These are phyloP conservation scores for Aspergillus brasiliensis DNA, from an alignment of 2,329 filamentous ascomycete genomes.

Conservation along the genomic window DNA sequence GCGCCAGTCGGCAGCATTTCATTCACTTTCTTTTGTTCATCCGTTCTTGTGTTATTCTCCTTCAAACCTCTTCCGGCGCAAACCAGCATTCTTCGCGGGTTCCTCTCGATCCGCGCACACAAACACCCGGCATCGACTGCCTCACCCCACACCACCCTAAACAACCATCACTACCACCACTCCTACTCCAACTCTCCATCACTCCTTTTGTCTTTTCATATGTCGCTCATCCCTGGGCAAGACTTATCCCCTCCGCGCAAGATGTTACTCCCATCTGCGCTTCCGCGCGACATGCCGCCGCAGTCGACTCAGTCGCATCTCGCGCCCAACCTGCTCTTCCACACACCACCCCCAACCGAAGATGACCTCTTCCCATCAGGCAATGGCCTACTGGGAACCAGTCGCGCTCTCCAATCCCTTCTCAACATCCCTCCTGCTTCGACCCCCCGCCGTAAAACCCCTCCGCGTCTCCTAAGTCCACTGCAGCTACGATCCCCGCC, in stretches of 20 bases:
- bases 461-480: slow-evolving; percentile 44
- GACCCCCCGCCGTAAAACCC: slow-evolving; percentile 36
- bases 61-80: slow-evolving; percentile 37
- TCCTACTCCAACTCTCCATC: slow-evolving; percentile 12
- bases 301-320: slow-evolving; percentile 36
- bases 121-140: slow-evolving; percentile 7
- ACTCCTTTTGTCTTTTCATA: slow-evolving; percentile 3
- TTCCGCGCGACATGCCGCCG: slow-evolving; percentile 47
- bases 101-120: slow-evolving; percentile 18
- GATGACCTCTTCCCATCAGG: slow-evolving; percentile 32
- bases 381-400: slow-evolving; percentile 45
- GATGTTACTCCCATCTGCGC: slow-evolving; percentile 51
- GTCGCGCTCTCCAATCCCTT: slow-evolving; percentile 46
- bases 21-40: slow-evolving; percentile 22
- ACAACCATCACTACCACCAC: slow-evolving; percentile 2
- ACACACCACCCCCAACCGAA: slow-evolving; percentile 43
- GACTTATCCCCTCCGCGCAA: slow-evolving; percentile 15
- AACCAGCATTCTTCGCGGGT: slow-evolving; percentile 28
- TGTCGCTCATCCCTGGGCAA: neutral
- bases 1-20: slow-evolving; percentile 22
- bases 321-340: slow-evolving; percentile 38
- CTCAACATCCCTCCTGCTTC: slow-evolving; percentile 44
- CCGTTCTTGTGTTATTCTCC: slow-evolving; percentile 20
- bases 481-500: slow-evolving; percentile 34
- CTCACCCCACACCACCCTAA: neutral